Base-by-base conservation (phyloP, 305 asterid genomes). In the Ajuga reptans region DNA sequence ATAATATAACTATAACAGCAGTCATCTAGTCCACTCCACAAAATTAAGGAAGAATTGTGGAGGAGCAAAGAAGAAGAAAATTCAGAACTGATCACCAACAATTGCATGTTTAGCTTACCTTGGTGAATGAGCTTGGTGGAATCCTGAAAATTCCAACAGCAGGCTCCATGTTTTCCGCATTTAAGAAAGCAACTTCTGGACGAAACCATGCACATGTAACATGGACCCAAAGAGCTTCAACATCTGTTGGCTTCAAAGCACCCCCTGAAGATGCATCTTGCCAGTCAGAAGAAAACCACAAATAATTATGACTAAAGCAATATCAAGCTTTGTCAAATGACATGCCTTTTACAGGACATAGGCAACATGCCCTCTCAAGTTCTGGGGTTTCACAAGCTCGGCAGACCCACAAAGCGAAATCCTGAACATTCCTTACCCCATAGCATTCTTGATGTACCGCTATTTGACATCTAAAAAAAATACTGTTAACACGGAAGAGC, bases 381-480 rank as follows among this genome's bases (percentile, higher is more conserved):
- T 87, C 90, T 61, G 96, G 95, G 65, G 92, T 87, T 79, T 89
- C 99, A 54, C 99, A 94, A 66, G 93, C 90, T 76, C 96, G 84
- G 77, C 99, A 94, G 71, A 94, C 97, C 99, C 99, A 94, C 4
- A 90, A 84, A 66, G 99, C 85, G 80, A 89, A 87, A 83, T 89
- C 96, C 67, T 81, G 83, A 60, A 72, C 52, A 64, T 82, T 75
- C 47, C 82, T 80, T 31, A 77, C 95, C 68, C 99, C 99, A 63
- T 87, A 94, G 84, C 99, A 94, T 84, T 94, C 99, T 79, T 94
- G 96, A 78, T 94, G 99, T 9, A 94, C 98, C 18, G 97, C 96
- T 67, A 94, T 84, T 79, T 94, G 98, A 78, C 99, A 94, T 82
- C 99, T 94, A 82, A 69, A 64, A 77, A 31, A 11, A 39, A 39